These are phyloP conservation scores for Cryptosporidium bovis DNA, from an alignment of 169 alveolate species.

Conservation along the genomic window DNA sequence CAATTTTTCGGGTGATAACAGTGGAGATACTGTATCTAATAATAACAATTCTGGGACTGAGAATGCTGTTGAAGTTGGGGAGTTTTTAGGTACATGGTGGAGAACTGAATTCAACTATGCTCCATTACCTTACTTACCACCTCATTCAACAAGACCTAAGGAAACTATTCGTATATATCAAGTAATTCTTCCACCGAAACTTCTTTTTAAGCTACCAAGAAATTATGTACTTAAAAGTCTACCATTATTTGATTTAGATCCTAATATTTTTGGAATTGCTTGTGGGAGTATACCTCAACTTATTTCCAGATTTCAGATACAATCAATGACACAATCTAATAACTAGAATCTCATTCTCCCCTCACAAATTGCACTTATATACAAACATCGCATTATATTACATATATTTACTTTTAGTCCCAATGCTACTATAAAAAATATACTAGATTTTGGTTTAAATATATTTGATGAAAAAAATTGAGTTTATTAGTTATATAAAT, in stretches of 20 bases:
- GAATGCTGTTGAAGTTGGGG: conserved; percentile 78
- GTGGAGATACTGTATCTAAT: background rate
- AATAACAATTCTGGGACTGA: conserved; percentile 34
- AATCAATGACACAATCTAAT: conserved; percentile 76
- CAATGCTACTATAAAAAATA: background rate
- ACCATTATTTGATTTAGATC: conserved; percentile 78
- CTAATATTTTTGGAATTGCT: conserved; percentile 77
- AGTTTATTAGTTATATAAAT: background rate
- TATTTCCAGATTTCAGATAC: conserved; percentile 79
- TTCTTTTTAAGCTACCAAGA: conserved; percentile 76
- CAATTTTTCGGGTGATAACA: background rate
- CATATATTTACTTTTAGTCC: background rate
- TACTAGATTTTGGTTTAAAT: background rate
- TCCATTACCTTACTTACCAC: conserved; percentile 79
- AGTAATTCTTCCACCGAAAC: conserved; percentile 78
- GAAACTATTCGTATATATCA: conserved; percentile 79
- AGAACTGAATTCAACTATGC: conserved; percentile 78
- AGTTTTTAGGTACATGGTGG: conserved; percentile 82
- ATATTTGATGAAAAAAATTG: background rate
- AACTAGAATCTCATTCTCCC: conserved; percentile 1
- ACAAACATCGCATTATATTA: background rate
- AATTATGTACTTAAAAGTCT: conserved; percentile 76
- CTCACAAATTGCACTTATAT: background rate
- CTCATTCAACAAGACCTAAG: conserved; percentile 82
- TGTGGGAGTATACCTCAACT: conserved; percentile 79